Evolutionary conservation across 768 basidiomycete genomes (phyloP), one percentile per base, ranked within the genome.

Genomic region (Podaxis sp.): DNA sequence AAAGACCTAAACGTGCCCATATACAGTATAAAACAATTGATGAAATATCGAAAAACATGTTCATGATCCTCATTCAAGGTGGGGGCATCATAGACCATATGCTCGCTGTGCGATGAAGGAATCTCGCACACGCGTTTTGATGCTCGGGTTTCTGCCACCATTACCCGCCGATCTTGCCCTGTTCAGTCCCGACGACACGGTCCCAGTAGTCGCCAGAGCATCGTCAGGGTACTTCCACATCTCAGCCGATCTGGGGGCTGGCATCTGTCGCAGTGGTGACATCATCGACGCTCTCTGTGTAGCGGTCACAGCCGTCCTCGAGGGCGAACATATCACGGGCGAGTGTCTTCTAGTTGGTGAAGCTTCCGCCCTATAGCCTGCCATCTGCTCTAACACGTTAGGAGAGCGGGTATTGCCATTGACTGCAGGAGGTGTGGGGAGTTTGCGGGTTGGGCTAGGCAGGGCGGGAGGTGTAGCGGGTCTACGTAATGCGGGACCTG

Each of bases 401-500:
- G 61, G 46, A 3, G 55, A 50, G 29, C 54, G 61, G 3, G 53
- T n/a, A 27, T 7, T 33, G 36, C 37, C 61, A 62, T 55, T 46
- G 15, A n/a, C 29, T 40, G 51, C 27, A 11, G 46, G 43, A 27
- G 61, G 46, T 3, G 36, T 60, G 15, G 59, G 55, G 19, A 50
- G 25, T 17, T 50, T 33, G 13, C 43, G 33, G 33, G 36, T 59
- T 25, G 50, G 50, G 40, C 52, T 54, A 22, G 61, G 61, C 5
- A 62, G 25, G 17, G 61, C 61, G 6, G 61, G 61, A 8, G 61
- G 61, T 15, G 27, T 27, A 17, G 22, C 46, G 1, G 61, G 47
- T n/a, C 37, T 47, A 19, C 27, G 55, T 2, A 62, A 55, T 25
- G 46, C 61, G 8, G 61, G 61, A 2, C 61, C 61, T 17, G 61